Conservation (phyloP, 140 eudicot species). For the Anethum foeniculum region DNA sequence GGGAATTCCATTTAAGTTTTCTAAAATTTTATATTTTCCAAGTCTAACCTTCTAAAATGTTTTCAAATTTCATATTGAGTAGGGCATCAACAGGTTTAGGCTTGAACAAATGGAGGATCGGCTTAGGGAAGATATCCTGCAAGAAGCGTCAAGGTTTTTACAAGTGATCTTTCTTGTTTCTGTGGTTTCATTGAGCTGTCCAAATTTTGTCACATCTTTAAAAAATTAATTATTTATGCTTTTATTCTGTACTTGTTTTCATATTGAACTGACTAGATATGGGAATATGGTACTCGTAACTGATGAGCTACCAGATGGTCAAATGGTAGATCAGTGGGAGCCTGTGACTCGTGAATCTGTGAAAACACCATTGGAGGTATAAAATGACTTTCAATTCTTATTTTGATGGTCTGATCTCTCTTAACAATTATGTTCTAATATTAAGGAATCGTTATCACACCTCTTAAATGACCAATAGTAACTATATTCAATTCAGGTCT, state of each 20-base stretch:
- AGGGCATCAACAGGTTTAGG: conserved; percentile 95
- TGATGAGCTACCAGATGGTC: conserved; percentile 98
- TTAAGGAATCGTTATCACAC: not conserved
- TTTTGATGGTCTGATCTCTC: not conserved
- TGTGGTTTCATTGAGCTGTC: not conserved
- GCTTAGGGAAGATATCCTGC: conserved; percentile 74
- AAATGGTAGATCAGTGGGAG: conserved; percentile 99
- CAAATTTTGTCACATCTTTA: not conserved
- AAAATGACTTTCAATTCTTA: not conserved
- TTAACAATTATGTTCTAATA: not conserved
- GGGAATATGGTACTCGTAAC: conserved; percentile 96
- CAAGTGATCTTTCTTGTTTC: conserved; percentile 1
- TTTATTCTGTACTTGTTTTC: conserved; percentile 9
- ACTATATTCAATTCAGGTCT: conserved; percentile 47
- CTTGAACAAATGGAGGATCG: conserved; percentile 98
- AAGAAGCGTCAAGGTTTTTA: conserved; percentile 80
- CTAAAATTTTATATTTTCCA: not conserved
- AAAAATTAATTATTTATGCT: not conserved
- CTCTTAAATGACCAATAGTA: not conserved
- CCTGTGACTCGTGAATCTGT: conserved; percentile 76
- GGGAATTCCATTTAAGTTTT: not conserved
- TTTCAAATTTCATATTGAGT: conserved; percentile 33
- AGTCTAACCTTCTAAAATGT: not conserved
- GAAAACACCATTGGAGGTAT: conserved; percentile 90
- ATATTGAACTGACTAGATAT: conserved; percentile 45